Conservation (phyloP, 2,329 filamentous ascomycete genomes). For the Chalara sp. region DNA sequence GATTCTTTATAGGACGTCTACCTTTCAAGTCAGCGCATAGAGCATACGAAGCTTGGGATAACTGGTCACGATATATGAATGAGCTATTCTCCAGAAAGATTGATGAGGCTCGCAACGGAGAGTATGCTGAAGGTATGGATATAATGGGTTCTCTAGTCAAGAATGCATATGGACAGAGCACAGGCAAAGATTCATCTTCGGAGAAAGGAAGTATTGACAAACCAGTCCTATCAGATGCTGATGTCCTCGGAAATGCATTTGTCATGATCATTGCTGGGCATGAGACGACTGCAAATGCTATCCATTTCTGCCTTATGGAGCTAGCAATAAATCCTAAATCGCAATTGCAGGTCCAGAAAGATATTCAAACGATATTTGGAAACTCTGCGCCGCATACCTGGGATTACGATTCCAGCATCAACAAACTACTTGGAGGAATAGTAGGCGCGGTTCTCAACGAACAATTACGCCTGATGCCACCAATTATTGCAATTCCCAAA, state of each 20-base stretch:
- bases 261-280: constrained; percentile 68
- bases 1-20: constrained; percentile 25
- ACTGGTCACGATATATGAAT: constrained; percentile 58
- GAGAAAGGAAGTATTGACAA: constrained; percentile 46
- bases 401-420: constrained; percentile 64
- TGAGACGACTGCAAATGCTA: constrained; percentile 70
- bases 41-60: constrained; percentile 39
- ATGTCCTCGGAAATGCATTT: constrained; percentile 68
- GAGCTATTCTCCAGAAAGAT: constrained; percentile 48
- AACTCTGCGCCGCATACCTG: constrained; percentile 52
- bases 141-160: constrained; percentile 46
- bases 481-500: constrained; percentile 69
- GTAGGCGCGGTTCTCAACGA: constrained; percentile 73
- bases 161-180: constrained; percentile 25
- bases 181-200: constrained; percentile 22
- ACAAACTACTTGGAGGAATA: constrained; percentile 60
- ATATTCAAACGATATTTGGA: constrained; percentile 60
- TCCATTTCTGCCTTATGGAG: constrained; percentile 64
- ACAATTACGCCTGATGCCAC: constrained; percentile 64
- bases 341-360: constrained; percentile 61
- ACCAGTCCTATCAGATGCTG: constrained; percentile 49
- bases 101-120: constrained; percentile 32
- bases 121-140: constrained; percentile 41
- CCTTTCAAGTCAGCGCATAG: constrained; percentile 38
- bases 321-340: constrained; percentile 58